phyloP scores from a whole-genome alignment of 352 stramenopile species.

The Salisapilia sapeloensis region DNA sequence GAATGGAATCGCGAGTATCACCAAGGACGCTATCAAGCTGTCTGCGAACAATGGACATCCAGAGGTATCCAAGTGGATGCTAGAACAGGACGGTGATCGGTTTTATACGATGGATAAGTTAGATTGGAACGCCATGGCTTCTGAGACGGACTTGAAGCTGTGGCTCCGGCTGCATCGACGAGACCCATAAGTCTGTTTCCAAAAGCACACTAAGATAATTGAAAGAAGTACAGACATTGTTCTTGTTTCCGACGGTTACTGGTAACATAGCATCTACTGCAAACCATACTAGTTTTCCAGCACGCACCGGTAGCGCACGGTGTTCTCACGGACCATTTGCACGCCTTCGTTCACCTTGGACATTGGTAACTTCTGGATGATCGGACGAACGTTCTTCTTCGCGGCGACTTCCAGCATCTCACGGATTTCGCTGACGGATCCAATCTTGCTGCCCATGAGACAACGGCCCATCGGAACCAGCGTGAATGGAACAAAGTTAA shows the following conservation, averaged over 20 bases:
- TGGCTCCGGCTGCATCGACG: too few species aligned
- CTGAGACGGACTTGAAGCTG: too few species aligned
- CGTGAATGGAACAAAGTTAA: too few species aligned
- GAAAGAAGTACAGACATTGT: too few species aligned
- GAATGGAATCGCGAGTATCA: not conserved
- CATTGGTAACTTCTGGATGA: constrained; percentile 7
- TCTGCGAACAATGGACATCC: not conserved
- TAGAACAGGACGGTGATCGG: too few species aligned
- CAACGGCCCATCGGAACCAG: constrained; percentile 12
- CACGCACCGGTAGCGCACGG: constrained; percentile 4
- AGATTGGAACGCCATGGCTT: too few species aligned
- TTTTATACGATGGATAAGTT: too few species aligned
- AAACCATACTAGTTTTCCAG: constrained; percentile 30
- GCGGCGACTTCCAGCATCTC: constrained; percentile 58
- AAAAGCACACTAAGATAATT: too few species aligned
- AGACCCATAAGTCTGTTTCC: too few species aligned
- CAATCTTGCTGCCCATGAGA: constrained; percentile 31
- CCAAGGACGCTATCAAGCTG: not conserved
- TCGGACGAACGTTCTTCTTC: constrained; percentile 13
- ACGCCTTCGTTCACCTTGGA: constrained; percentile 5
- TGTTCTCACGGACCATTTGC: constrained; percentile 3
- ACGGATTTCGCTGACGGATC: constrained; percentile 33
- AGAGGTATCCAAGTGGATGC: too few species aligned
- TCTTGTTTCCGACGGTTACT: too few species aligned
- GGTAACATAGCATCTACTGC: too few species aligned